Evolutionary conservation across 164 flowering plant genomes (phyloP).

Genomic region (Berberis thunbergii): DNA sequence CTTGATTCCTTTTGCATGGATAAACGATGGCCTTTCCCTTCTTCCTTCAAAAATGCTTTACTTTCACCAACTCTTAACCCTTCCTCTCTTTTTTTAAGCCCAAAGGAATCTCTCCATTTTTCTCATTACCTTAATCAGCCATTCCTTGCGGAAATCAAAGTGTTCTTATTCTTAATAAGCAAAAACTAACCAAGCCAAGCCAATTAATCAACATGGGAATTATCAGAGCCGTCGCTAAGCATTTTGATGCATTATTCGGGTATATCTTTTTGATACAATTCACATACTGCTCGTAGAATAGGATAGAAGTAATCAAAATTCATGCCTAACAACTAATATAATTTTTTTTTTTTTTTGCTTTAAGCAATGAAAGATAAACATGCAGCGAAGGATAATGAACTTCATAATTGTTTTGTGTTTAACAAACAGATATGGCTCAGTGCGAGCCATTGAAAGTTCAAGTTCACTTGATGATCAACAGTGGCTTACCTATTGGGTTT

Average conservation of each 20-base stretch:
- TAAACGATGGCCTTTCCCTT: too few relatives aligned
- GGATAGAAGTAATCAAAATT: neutral
- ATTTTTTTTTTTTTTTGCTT: neutral
- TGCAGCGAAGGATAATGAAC: neutral
- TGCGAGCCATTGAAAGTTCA: slow-evolving; percentile 84
- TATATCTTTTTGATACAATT: slow-evolving; percentile 11
- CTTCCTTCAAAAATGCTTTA: neutral
- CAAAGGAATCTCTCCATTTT: neutral
- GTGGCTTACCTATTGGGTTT: slow-evolving; percentile 92
- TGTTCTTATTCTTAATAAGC: neutral
- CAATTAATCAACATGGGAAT: slow-evolving; percentile 38
- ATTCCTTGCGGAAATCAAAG: neutral
- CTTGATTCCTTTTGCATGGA: too few relatives aligned
- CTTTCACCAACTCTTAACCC: slow-evolving; percentile 1
- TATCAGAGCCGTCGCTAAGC: slow-evolving; percentile 44
- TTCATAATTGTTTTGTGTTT: neutral
- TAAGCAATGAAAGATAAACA: slow-evolving; percentile 46
- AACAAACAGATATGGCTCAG: slow-evolving; percentile 62
- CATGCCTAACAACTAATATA: neutral
- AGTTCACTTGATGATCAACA: slow-evolving; percentile 68
- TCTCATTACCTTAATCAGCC: neutral
- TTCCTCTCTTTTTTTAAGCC: neutral
- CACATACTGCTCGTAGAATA: neutral
- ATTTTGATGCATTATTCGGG: slow-evolving; percentile 61
- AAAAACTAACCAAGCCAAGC: neutral